A percentile compares a stretch with the other conserved stretches of the same genome.
Evolutionary conservation across 768 basidiomycete species (phyloP).

Genomic region (Lactarius vividus): DNA sequence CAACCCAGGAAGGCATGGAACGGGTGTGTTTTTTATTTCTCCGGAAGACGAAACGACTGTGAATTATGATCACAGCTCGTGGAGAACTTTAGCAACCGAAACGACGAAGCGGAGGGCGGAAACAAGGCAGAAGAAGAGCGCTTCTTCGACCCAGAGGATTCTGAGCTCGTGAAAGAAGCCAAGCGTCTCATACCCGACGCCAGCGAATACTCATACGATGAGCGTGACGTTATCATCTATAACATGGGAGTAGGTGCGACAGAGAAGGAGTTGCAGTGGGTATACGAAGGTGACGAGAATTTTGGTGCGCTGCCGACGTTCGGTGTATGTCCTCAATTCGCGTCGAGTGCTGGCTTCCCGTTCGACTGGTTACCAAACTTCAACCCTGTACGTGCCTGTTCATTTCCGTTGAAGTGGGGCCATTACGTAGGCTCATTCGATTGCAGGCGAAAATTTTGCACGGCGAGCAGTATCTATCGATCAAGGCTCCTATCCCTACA

Average conservation of each 20-base stretch:
- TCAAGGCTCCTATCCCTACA: constrained; percentile 85
- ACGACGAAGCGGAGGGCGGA: constrained; percentile 29
- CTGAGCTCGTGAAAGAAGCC: constrained; percentile 75
- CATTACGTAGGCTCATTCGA: constrained; percentile 5
- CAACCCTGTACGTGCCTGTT: constrained; percentile 66
- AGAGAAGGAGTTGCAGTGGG: constrained; percentile 88
- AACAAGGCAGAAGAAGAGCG: constrained; percentile 33
- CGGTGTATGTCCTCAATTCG: constrained; percentile 91
- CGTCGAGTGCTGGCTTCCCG: constrained; percentile 60
- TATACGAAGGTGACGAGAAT: constrained; percentile 83
- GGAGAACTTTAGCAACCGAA: constrained; percentile 54
- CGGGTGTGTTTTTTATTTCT: constrained; percentile 43
- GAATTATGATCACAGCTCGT: constrained; percentile 41
- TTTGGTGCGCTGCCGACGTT: constrained; percentile 91
- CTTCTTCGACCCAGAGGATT: constrained; percentile 78
- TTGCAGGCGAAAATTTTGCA: constrained; percentile 90
- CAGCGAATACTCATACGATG: constrained; percentile 70
- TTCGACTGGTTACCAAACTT: constrained; percentile 93
- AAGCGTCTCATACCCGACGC: constrained; percentile 60
- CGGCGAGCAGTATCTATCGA: constrained; percentile 92
- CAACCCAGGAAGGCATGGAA: constrained; percentile 72
- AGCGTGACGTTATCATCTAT: constrained; percentile 91
- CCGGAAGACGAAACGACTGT: neutral
- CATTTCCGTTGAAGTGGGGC: constrained; percentile 7
- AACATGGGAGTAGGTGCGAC: constrained; percentile 94